Evolutionary conservation across 257 asterid genomes (phyloP), one percentile per base, ranked within the genome.

Genomic region (Ilex asprella): DNA sequence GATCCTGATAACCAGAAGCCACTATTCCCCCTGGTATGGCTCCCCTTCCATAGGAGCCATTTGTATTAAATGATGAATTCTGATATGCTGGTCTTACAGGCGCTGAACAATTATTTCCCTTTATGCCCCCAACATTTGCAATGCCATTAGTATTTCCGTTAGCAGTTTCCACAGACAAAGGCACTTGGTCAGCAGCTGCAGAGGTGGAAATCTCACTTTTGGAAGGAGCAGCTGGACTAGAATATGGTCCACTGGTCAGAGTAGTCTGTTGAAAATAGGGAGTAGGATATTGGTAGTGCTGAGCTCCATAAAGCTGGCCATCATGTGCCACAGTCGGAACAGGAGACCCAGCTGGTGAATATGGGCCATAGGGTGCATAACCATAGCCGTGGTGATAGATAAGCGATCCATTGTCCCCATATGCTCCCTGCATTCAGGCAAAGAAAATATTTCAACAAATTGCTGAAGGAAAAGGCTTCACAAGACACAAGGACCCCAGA

Each of bases 301-400:
- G 95, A 15, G 92, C 79, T 21, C 95, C 88, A 71, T 87, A 87
- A 14, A 83, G 49, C 69, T 84, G 87, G 29, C 86, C 84, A 76
- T 86, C 95, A 60, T 80, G 92, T 56, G 87, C 95, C 56, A 81
- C 41, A 0, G 86, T 78, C 21, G 89, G 87, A 27, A 77, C 84
- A 12, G 89, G 85, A 6, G 87, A 68, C 47, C 81, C 73, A 63
- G 90, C 94, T 30, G 90, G 87, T 0, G 89, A 84, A 65, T 84
- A 84, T 10, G 88, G 85, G 16, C 65, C 81, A 73, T 83, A 88
- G 5, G 91, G 80, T 21, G 83, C 73, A 70, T 80, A 86, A 35
- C 92, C 78, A 78, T 82, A 86, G 14, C 87, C 81, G 47, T 55
- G 87, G 49, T 82, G 95, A 60, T 86, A 84, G 71, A 82, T n/a